Base-by-base conservation (phyloP, 2,329 filamentous ascomycete genomes). In the Colletotrichum eleusines region DNA sequence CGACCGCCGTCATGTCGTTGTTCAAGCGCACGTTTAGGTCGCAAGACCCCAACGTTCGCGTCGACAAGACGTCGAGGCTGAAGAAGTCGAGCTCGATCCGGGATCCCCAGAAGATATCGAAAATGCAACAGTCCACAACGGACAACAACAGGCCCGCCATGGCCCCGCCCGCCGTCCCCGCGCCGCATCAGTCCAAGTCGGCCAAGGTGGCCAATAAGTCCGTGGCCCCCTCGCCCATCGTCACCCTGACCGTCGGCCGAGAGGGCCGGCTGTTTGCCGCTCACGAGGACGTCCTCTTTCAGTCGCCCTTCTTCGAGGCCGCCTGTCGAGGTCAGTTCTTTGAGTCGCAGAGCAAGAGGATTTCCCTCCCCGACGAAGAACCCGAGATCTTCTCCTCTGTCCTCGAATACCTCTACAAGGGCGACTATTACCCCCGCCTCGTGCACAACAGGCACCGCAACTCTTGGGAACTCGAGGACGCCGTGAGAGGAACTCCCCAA, bases 331-430 rank as follows among this genome's bases (percentile, higher is more conserved):
- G 35, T 60, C 78, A 94, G 80, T 92, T 92, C 84, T 88, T 91
- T 81, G 91, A 92, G 80, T 87, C 83, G 84, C 90, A 87, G 90
- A 93, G 85, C 89, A 93, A 94, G 82, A 90, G 91, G 65, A 92
- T 97, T 78, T 87, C 91, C 62, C 88, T 97, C 2, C 92, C 94
- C 1, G 90, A 95, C 72, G 95, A 97, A 81, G 91, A 95, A 75
- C 94, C 95, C 28, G 94, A 97, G 79, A 91, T 97, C 77, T 95
- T 98, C 81, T 97, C 94, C 11, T 94, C 92, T 8, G 87, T 98
- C 14, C 90, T 98, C 67, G 95, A 98, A 79, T 97, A 92, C 76
- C 89, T 98, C 67, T 97, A 97, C 88, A 97, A 97, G 82, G 94
- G 94, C 73, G 95, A 97, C 81, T 97, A 97, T 83, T 95, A 91